Evolutionary conservation across 208 protist genomes (phyloP).

Genomic region (Acanthamoeba culbertsoni): DNA sequence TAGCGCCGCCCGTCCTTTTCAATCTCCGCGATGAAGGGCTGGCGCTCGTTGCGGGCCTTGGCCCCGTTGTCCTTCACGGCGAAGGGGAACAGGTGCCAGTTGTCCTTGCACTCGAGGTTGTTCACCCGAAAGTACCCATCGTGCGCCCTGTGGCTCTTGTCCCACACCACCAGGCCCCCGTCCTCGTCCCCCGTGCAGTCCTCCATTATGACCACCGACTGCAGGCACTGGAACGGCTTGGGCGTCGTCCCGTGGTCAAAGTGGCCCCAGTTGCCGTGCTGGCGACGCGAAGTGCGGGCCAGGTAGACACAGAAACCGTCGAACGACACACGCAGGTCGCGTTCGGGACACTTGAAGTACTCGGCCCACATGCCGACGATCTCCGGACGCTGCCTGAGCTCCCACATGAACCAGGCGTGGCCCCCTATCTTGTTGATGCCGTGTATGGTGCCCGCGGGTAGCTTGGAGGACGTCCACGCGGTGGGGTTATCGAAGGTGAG

Average conservation of each 20-base stretch:
- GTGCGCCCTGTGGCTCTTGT: conserved; percentile 14
- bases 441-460: background rate
- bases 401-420: conserved; percentile 32
- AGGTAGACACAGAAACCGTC: background rate
- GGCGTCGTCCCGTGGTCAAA: background rate
- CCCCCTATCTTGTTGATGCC: conserved; percentile 38
- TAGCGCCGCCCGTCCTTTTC: background rate
- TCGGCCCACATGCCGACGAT: background rate
- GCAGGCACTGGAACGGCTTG: background rate
- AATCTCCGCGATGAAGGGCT: conserved; percentile 6
- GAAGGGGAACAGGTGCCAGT: background rate
- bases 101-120: background rate
- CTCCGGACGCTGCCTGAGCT: background rate
- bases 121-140: background rate
- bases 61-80: background rate
- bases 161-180: conserved; percentile 10
- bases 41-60: background rate
- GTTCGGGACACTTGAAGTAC: background rate
- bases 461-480: background rate
- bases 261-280: background rate
- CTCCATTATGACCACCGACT: background rate
- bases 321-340: background rate
- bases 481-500: conserved; percentile 24
- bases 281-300: background rate
- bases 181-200: background rate